These are phyloP conservation scores for Biscutella laevigata DNA, from an alignment of 441 rosid genomes.

Conservation along the genomic window DNA sequence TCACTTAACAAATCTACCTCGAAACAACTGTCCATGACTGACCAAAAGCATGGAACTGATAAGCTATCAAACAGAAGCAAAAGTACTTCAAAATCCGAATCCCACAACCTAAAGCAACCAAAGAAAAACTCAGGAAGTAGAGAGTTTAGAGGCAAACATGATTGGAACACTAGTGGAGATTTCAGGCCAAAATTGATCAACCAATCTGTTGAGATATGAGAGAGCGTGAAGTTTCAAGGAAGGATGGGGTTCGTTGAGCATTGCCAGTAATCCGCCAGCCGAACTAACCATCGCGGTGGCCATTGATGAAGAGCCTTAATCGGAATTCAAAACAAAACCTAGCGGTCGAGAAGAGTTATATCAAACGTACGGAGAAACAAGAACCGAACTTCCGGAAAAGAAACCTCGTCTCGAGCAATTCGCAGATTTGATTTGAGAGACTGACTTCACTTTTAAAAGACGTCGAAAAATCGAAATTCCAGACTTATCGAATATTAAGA, in stretches of 20 bases:
- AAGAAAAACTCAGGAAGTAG: neutral
- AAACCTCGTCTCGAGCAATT: neutral
- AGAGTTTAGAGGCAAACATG: slow-evolving; percentile 35
- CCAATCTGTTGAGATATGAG: slow-evolving; percentile 58
- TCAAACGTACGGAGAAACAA: neutral
- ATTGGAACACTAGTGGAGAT: slow-evolving; percentile 86
- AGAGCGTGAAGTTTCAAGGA: slow-evolving; percentile 72
- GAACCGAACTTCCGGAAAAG: neutral
- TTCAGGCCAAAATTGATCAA: slow-evolving; percentile 87
- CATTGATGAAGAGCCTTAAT: slow-evolving; percentile 29
- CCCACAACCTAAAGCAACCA: neutral
- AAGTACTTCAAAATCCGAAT: neutral
- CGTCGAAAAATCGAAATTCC: neutral
- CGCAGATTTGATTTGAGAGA: slow-evolving; percentile 2
- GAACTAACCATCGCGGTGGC: slow-evolving; percentile 71
- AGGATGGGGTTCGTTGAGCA: slow-evolving; percentile 81
- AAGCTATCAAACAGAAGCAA: neutral
- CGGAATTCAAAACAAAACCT: neutral
- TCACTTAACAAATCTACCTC: neutral
- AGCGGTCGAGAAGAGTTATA: neutral
- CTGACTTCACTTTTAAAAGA: neutral
- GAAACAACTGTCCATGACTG: neutral
- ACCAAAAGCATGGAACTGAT: neutral
- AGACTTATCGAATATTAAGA: neutral
- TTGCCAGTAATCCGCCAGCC: slow-evolving; percentile 77